Base-by-base conservation (phyloP, 306 rosid genomes). In the Inga oerstediana region DNA sequence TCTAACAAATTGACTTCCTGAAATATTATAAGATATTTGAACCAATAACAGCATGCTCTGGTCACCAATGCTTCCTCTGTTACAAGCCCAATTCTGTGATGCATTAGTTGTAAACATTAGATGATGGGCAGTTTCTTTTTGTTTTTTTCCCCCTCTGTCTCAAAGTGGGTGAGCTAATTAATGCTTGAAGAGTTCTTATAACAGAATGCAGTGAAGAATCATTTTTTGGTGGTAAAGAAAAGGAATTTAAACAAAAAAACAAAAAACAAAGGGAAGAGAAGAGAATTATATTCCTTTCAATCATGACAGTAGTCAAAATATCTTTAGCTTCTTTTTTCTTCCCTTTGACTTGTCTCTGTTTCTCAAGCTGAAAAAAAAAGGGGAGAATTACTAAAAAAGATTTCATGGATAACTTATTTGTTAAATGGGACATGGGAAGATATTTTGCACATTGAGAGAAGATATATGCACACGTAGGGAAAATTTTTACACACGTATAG, bases 321-420 rank as follows among this genome's bases (percentile, higher is more conserved):
- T 78, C 80, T 84, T 82, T 84, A 79, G 69, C 82, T 44, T 70
- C 78, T 84, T 87, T 81, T 84, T 84, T 81, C 78, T 82, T 84
- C 75, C 68, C 75, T 81, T 87, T 87, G 88, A 87, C 86, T 22
- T 45, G 4, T 62, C 70, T 69, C 69, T 62, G 30, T 10, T 24
- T 62, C 19, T 62, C 37, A 27, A 62, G 84, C 68, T 58, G 74
- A 74, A 67, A 81, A 73, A 77, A 77, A 80, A 73, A 72, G 66
- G 81, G 27, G 27, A 24, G 0, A 24, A 24, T 24, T 24, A 0
- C 0, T 24, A 24, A 24, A 24, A 24, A 24, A 24, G 0, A 24
- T 0, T 0, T 24, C 27, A 24, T 24, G 27, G 27, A 24, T 0
- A 24, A 24, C 27, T 24, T 24, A 24, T 24, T 24, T 24, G 27